Evolutionary conservation across 2,329 filamentous ascomycete species (phyloP), one percentile per base, ranked within the genome.

Genomic region (Penicillium sumatraense): DNA sequence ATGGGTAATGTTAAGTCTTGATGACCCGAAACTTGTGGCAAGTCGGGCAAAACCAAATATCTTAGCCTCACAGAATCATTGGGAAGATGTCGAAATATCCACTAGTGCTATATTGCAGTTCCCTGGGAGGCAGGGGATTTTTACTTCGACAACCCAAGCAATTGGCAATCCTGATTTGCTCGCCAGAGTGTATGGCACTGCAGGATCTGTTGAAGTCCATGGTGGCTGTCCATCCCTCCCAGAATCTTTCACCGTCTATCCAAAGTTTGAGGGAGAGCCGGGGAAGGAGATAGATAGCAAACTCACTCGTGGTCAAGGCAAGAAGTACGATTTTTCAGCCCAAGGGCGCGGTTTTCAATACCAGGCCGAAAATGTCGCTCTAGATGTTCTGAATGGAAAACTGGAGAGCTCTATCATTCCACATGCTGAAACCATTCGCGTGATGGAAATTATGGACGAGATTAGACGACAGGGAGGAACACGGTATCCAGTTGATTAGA

Each of bases 391-490:
- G 67, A 65, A 14, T 8, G 56, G 52, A 11, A 38, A 33, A 11
- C 20, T 45, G 44, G 80, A 83, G 58, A 80, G 72, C 49, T 64
- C 64, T 0, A 66, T 74, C 3, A 78, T 82, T 72, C 77, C 79
- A 0, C 79, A 75, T 74, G 60, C 69, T 0, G 79, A 82, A 65
- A 81, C 79, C 0, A 53, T 82, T 10, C 69, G 75, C 0, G 71
- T 81, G 0, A 69, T 82, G 71, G 73, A 75, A 54, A 70, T 81
- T 14, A 71, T 82, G 73, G 80, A 83, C 54, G 75, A 80, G 52
- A 71, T 80, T 6, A 65, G 80, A 33, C 63, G 61, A 35, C 64
- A 72, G 48, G 68, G 70, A 11, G 69, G 67, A 7, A 66, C 68
- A 2, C 60, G 49, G 27, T 74, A 66, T 50, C 60, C 58, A 26